Evolutionary conservation across 257 asterid species (phyloP), one percentile per base, ranked within the genome.

Genomic region (Anisodus acutangulus): DNA sequence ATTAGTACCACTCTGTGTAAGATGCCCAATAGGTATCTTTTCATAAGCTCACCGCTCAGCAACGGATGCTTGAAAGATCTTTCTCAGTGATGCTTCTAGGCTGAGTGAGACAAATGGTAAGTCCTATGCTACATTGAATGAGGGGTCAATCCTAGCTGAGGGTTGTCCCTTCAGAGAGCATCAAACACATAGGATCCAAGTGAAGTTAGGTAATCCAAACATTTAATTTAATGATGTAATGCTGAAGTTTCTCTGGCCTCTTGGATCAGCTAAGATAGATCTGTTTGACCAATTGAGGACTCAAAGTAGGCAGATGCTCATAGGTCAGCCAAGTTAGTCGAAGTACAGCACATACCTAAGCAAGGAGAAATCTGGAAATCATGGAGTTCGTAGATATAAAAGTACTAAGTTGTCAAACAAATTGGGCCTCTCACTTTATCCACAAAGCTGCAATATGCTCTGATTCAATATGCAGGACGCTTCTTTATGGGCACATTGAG

Each of bases 1-100:
- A 41, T 3, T 41, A 41, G 45, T 41, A 41, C 5, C 45, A 41
- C 45, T 41, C 45, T 3, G 45, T 41, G 45, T 41, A 41, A 41
- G 45, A 41, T 41, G 45, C 45, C 45, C 45, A 41, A 43, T 10
- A 71, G 37, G 1, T 10, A 71, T 71, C 12, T 6, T 37, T 45
- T 43, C 51, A 71, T 71, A 71, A 71, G 37, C 37, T 43, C 57
- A 5, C 57, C 5, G 57, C 57, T 70, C 57, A 17, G 79, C 9
- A 71, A 71, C 11, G 31, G 31, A 47, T 72, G 59, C 80, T 45
- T 71, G 58, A 71, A 71, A 71, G 80, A 70, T 45, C 16, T 71
- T 58, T 71, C 19, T n/a, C 80, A n/a, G 8, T 6, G 41, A 45
- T 45, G 58, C 39, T 45, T 45, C n/a, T 71, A 71, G 4, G 58